Conservation (phyloP, 805 yeast genomes). For the Ogataea paraovalis region DNA sequence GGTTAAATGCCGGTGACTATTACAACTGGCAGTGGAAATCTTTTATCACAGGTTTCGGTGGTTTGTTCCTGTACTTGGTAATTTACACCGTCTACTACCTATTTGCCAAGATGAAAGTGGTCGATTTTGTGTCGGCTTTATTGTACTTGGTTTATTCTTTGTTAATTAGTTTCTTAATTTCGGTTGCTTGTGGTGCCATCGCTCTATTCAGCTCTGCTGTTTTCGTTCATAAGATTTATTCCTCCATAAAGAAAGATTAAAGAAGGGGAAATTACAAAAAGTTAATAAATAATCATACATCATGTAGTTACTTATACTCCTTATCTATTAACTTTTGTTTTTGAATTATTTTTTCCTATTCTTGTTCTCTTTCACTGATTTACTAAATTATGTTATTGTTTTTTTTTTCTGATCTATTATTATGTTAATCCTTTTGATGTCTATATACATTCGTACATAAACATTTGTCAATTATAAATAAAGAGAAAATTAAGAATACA, state of each 20-base stretch:
- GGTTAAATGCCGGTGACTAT: constrained; percentile 46
- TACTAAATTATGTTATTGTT: too few species aligned
- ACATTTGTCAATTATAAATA: too few species aligned
- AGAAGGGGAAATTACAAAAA: not conserved
- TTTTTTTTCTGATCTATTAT: too few species aligned
- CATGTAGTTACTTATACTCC: too few species aligned
- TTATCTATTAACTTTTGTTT: too few species aligned
- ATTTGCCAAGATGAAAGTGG: constrained; percentile 50
- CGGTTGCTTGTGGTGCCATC: constrained; percentile 71
- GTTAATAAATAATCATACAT: not conserved
- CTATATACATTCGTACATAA: too few species aligned
- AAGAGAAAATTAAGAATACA: not conserved
- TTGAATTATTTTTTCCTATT: too few species aligned
- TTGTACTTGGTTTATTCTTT: constrained; percentile 71
- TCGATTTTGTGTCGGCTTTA: constrained; percentile 62
- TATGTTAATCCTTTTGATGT: too few species aligned
- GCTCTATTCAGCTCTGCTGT: constrained; percentile 64
- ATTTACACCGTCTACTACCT: constrained; percentile 67
- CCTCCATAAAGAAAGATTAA: constrained; percentile 30
- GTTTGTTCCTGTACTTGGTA: constrained; percentile 69
- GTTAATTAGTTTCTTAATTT: constrained; percentile 56
- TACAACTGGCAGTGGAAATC: constrained; percentile 83
- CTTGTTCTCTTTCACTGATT: too few species aligned
- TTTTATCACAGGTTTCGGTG: constrained; percentile 61
- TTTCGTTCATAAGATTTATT: constrained; percentile 61